A percentile compares a stretch with the other conserved stretches of the same genome.
Conservation (phyloP, 2,329 filamentous ascomycete species). For the Aspergillus sp. region DNA sequence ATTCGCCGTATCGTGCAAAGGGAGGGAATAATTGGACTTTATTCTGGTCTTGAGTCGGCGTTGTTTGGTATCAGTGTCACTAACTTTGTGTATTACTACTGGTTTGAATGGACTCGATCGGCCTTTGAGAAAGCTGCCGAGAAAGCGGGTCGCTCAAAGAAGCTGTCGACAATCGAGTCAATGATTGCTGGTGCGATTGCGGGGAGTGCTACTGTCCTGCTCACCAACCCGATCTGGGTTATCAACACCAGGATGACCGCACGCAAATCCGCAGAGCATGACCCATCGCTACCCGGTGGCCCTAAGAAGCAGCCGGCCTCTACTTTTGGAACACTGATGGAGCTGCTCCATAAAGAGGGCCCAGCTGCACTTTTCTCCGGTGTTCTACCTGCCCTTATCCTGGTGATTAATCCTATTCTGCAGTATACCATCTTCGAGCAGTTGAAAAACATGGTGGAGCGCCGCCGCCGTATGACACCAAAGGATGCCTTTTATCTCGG, state of each 20-base stretch:
- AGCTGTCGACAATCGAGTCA: constrained; percentile 85
- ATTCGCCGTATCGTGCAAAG: constrained; percentile 84
- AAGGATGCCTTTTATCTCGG: constrained; percentile 87
- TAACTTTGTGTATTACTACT: constrained; percentile 99
- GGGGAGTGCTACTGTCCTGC: constrained; percentile 87
- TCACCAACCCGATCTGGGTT: constrained; percentile 99
- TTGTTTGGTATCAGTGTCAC: constrained; percentile 97
- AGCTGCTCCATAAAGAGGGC: constrained; percentile 80
- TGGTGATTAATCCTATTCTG: constrained; percentile 97
- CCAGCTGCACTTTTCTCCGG: constrained; percentile 83
- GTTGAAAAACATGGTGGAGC: constrained; percentile 88
- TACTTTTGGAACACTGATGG: constrained; percentile 77
- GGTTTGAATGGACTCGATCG: constrained; percentile 94
- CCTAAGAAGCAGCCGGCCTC: constrained; percentile 59
- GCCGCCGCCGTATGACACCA: constrained; percentile 72
- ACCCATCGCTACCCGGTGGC: constrained; percentile 40
- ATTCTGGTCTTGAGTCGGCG: constrained; percentile 88
- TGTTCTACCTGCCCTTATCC: constrained; percentile 84
- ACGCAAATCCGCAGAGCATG: constrained; percentile 61
- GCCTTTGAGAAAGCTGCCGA: constrained; percentile 76
- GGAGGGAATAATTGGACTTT: constrained; percentile 85
- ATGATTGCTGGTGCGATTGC: constrained; percentile 96
- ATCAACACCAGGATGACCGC: constrained; percentile 98
- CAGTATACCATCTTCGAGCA: constrained; percentile 99
- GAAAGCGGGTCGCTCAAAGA: constrained; percentile 71